Percentiles rank a stretch among this genome's conserved stretches.
phyloP scores from a whole-genome alignment of 176 grass and related monocot genomes.

The Oryza longistaminata region DNA sequence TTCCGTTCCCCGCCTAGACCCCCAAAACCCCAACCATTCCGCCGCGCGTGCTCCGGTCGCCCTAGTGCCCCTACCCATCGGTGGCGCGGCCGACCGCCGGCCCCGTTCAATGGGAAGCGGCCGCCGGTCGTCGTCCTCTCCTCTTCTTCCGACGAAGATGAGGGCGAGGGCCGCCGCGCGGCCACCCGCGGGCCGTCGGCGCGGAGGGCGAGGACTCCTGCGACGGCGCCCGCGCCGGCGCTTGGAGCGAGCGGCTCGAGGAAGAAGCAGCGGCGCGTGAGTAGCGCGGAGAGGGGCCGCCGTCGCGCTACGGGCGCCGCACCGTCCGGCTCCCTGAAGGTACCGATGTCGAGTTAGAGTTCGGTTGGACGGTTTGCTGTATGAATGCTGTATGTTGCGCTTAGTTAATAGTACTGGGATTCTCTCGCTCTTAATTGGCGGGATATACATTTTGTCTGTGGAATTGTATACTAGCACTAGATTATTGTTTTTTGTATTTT shows the following conservation, averaged over 20 bases:
- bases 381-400: neutral
- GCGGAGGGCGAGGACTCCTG: slow-evolving; percentile 37
- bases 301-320: slow-evolving; percentile 3
- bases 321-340: slow-evolving; percentile 38
- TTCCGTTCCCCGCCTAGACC: neutral
- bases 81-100: neutral
- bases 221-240: slow-evolving; percentile 18
- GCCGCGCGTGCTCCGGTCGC: neutral
- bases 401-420: neutral
- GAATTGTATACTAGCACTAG: neutral
- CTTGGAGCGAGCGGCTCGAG: slow-evolving; percentile 19
- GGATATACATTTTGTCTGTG: neutral
- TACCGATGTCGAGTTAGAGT: slow-evolving; percentile 6
- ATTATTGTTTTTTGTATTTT: neutral
- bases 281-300: slow-evolving; percentile 35
- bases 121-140: slow-evolving; percentile 42
- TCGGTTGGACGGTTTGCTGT: neutral
- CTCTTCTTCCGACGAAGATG: slow-evolving; percentile 41
- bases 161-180: slow-evolving; percentile 9
- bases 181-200: slow-evolving; percentile 22
- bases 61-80: neutral
- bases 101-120: slow-evolving; percentile 45
- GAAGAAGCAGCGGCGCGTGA: slow-evolving; percentile 45
- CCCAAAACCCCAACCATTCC: slow-evolving; percentile 16
- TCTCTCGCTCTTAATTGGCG: neutral